These are phyloP conservation scores for Aphanocladium album DNA, from an alignment of 2,329 filamentous ascomycete genomes.

Conservation along the genomic window DNA sequence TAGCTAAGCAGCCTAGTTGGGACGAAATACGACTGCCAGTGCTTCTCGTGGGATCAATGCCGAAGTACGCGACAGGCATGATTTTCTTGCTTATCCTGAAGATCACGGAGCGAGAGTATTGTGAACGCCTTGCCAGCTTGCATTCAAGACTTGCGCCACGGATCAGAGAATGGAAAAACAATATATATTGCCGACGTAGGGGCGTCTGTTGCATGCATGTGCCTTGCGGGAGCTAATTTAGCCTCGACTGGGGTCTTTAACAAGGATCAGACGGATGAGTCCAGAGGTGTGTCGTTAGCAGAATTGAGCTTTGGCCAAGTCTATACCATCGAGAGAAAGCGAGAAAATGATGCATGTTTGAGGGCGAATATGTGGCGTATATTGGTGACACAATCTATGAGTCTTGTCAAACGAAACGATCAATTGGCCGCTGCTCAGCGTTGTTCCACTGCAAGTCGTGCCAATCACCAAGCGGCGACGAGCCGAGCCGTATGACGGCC, in stretches of 20 bases:
- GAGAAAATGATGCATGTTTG: background rate
- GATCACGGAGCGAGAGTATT: too few relatives aligned
- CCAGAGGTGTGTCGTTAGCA: background rate
- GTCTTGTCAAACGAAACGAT: background rate
- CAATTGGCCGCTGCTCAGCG: background rate
- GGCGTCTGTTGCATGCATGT: background rate
- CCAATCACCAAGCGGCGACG: background rate
- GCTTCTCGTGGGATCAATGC: too few relatives aligned
- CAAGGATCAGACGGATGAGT: background rate
- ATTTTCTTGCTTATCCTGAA: too few relatives aligned
- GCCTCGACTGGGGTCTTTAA: background rate
- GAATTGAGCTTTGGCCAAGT: background rate
- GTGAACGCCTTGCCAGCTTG: too few relatives aligned
- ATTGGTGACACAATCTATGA: background rate
- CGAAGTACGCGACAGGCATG: too few relatives aligned
- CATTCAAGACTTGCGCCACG: too few relatives aligned
- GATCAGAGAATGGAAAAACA: too few relatives aligned
- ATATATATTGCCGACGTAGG: too few relatives aligned
- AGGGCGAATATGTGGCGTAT: background rate
- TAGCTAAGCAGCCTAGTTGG: too few relatives aligned
- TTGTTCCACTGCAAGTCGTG: background rate
- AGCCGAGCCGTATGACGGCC: background rate
- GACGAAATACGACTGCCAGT: too few relatives aligned
- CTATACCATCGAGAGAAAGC: background rate
- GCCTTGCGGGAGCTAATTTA: background rate